Evolutionary conservation across 2,329 filamentous ascomycete species (phyloP).

Genomic region (Penicillium sp.): DNA sequence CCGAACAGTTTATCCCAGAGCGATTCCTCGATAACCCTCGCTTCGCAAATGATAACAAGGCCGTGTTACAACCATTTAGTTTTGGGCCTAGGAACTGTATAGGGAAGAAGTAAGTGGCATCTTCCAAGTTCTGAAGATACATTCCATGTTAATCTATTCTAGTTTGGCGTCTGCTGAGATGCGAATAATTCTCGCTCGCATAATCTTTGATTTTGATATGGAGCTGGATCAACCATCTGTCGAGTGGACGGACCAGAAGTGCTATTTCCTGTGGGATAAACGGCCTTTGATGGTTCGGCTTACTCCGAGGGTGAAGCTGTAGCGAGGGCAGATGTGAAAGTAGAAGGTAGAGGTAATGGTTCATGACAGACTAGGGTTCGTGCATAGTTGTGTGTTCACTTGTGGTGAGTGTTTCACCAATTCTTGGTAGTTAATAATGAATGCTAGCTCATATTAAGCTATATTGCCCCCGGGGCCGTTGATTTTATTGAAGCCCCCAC

Average conservation of each 20-base stretch:
- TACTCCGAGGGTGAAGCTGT: neutral
- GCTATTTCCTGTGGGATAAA: conserved; percentile 10
- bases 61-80: conserved; percentile 47
- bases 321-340: neutral
- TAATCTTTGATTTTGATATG: conserved; percentile 16
- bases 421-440: too few relatives aligned
- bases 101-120: conserved; percentile 22
- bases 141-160: neutral
- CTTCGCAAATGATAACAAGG: conserved; percentile 42
- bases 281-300: conserved; percentile 9
- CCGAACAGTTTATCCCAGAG: conserved; percentile 18
- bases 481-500: neutral
- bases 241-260: conserved; percentile 11
- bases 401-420: too few relatives aligned
- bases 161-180: conserved; percentile 18
- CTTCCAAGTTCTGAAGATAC: neutral
- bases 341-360: neutral
- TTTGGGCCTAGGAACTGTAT: conserved; percentile 49
- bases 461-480: neutral
- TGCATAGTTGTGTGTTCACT: too few relatives aligned
- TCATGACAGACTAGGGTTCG: too few relatives aligned
- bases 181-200: conserved; percentile 13
- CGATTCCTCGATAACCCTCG: conserved; percentile 12
- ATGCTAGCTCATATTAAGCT: neutral
- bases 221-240: conserved; percentile 7